These are phyloP conservation scores for Taphrina communis DNA, from an alignment of 1,139 yeast genomes.

Conservation along the genomic window DNA sequence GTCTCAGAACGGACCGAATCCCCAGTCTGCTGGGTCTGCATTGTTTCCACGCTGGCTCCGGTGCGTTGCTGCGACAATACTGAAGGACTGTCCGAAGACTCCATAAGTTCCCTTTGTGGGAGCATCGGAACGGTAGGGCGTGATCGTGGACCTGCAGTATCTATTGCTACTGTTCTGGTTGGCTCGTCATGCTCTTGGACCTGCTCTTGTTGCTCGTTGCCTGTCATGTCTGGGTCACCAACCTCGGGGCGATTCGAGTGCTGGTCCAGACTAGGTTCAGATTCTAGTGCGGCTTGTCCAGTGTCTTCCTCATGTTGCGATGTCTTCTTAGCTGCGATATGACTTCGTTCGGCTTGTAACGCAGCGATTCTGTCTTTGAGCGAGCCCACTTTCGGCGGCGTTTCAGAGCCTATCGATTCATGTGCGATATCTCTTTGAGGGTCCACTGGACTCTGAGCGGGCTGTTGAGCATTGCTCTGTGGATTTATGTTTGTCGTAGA, in stretches of 20 bases:
- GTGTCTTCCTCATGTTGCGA: background rate
- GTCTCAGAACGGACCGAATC: background rate
- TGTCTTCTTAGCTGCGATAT: conserved; percentile 16
- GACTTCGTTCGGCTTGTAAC: conserved; percentile 29
- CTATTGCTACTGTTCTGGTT: background rate
- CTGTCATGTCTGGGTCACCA: too few relatives aligned
- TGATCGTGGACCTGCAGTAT: background rate
- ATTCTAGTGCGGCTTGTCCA: background rate
- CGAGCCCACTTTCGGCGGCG: conserved; percentile 34
- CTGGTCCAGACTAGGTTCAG: too few relatives aligned
- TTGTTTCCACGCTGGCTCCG: background rate
- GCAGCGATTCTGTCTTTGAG: conserved; percentile 38
- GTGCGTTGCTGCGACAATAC: background rate
- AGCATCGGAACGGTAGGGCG: background rate
- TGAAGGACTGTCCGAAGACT: background rate
- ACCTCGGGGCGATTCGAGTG: background rate
- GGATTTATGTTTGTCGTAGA: conserved; percentile 1
- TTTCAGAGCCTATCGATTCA: background rate
- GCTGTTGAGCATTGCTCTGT: background rate
- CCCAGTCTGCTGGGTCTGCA: conserved; percentile 10
- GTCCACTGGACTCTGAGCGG: background rate
- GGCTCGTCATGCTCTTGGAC: background rate
- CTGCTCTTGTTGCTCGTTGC: background rate
- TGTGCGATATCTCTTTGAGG: background rate
- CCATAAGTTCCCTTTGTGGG: background rate